Percentiles rank a stretch among this genome's conserved stretches.
Evolutionary conservation across 495 filamentous ascomycete genomes (phyloP).

Genomic region (Trichoderma erinaceum): DNA sequence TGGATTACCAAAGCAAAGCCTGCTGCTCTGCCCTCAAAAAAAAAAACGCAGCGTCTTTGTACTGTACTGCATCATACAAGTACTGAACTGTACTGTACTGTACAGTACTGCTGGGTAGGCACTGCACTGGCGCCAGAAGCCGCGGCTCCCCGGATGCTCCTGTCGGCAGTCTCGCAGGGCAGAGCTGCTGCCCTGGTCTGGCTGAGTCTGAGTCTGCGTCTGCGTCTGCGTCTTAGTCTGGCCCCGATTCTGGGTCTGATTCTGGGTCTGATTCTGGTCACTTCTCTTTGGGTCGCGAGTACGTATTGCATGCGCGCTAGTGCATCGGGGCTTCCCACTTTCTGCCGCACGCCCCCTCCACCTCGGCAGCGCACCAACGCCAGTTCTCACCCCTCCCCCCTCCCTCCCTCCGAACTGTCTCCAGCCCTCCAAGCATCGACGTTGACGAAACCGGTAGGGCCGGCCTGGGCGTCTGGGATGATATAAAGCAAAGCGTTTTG

Average conservation of each 20-base stretch:
- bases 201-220: not conserved
- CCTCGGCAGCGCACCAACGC: no score
- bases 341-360: no score
- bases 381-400: not conserved
- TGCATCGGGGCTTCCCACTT: no score
- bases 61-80: not conserved
- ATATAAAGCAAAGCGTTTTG: conserved; percentile 15
- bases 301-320: no score
- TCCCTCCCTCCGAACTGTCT: not conserved
- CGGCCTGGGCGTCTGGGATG: not conserved
- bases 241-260: no score
- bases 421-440: not conserved
- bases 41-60: no score
- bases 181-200: not conserved
- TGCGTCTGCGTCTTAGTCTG: no score
- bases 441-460: conserved; percentile 7
- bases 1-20: no score
- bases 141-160: conserved; percentile 9
- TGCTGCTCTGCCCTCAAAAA: no score
- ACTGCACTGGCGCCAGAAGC: not conserved
- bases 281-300: no score
- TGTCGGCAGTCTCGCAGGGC: conserved; percentile 5
- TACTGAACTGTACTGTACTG: not conserved
- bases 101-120: not conserved
- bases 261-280: no score